Conservation (phyloP, 176 grass and related monocot genomes). For the Poa pratensis region DNA sequence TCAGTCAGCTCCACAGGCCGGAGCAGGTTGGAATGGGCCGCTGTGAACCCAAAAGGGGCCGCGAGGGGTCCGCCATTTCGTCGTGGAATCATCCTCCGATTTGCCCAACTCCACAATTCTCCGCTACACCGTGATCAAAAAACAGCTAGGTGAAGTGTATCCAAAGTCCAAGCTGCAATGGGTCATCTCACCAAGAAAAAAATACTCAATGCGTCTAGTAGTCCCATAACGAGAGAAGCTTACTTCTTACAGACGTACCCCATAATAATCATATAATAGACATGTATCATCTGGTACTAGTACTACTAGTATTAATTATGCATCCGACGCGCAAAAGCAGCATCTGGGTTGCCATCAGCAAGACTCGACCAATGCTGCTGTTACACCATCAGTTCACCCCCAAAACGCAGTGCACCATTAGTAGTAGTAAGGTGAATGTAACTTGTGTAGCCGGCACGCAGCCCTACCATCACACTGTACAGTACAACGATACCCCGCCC, state of each 20-base stretch:
- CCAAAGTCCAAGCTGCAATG: no score
- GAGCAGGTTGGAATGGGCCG: background rate
- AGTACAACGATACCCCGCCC: background rate
- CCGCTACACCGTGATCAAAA: background rate
- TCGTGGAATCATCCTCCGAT: background rate
- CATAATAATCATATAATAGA: background rate
- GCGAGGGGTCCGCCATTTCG: background rate
- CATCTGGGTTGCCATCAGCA: background rate
- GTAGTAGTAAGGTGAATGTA: background rate
- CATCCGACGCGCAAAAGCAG: slow-evolving; percentile 4
- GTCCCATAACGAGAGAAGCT: no score
- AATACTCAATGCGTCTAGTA: no score
- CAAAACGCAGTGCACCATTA: slow-evolving; percentile 20
- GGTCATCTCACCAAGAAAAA: no score
- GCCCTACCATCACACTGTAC: slow-evolving; percentile 33
- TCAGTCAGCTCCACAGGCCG: background rate
- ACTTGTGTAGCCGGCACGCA: slow-evolving; percentile 30
- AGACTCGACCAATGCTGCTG: background rate
- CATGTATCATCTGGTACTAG: no score
- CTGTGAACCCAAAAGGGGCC: background rate
- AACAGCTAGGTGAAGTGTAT: background rate
- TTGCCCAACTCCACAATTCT: background rate
- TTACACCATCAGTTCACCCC: background rate
- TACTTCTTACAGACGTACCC: background rate
- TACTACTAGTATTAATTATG: no score